These are phyloP conservation scores for Dianthus caryophyllus DNA, from an alignment of 148 eudicot genomes.

Conservation along the genomic window DNA sequence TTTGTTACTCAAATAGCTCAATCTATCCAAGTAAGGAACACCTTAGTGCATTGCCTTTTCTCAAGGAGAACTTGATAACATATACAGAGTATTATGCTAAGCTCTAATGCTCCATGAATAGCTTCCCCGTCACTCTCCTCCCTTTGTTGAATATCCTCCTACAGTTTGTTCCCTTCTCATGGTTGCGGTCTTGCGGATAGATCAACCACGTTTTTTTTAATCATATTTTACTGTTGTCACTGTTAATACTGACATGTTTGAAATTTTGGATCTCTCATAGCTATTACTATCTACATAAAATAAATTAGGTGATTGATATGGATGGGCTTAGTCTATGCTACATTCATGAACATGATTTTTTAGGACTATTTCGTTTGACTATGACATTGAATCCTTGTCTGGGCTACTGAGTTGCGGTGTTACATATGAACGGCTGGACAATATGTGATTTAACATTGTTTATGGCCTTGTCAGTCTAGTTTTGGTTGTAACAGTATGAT, in stretches of 20 bases:
- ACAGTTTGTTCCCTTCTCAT: neutral
- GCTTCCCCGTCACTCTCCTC: neutral
- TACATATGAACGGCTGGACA: too few species aligned
- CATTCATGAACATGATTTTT: neutral
- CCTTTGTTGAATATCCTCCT: neutral
- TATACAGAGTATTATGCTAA: neutral
- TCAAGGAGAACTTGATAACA: neutral
- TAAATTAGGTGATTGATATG: conserved; percentile 6
- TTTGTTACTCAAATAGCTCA: conserved; percentile 90
- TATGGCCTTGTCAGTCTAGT: too few species aligned
- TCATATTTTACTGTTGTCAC: neutral
- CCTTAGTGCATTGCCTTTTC: conserved; percentile 4
- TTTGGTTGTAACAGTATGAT: too few species aligned
- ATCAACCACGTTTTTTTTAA: neutral
- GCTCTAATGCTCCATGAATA: neutral
- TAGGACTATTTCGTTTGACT: neutral
- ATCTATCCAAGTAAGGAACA: conserved; percentile 62
- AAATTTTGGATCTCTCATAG: neutral
- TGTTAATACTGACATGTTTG: neutral
- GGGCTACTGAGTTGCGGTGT: neutral
- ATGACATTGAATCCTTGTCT: neutral
- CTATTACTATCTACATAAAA: neutral
- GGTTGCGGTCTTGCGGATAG: neutral
- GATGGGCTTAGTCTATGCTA: neutral
- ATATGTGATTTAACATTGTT: too few species aligned